These are phyloP conservation scores for Saccharomycopsis sp. DNA, from an alignment of 805 yeast genomes.

Conservation along the genomic window DNA sequence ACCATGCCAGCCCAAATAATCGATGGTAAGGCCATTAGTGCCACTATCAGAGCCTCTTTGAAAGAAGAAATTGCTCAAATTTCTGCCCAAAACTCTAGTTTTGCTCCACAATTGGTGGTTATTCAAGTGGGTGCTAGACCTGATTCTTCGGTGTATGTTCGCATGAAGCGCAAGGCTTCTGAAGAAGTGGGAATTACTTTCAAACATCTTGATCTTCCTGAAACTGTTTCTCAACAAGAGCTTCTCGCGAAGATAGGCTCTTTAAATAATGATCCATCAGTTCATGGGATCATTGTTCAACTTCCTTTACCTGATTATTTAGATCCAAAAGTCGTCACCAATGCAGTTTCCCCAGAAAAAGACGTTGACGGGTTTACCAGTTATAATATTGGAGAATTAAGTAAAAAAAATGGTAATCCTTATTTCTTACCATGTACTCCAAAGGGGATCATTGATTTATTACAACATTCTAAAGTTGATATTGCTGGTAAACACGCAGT, in stretches of 20 bases:
- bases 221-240: conserved; percentile 42
- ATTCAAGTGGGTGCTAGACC: conserved; percentile 71
- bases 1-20: conserved; percentile 12
- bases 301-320: conserved; percentile 66
- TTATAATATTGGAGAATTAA: conserved; percentile 64
- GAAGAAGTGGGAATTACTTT: conserved; percentile 58
- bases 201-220: conserved; percentile 48
- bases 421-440: conserved; percentile 76
- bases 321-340: conserved; percentile 57
- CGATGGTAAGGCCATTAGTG: conserved; percentile 17
- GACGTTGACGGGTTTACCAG: conserved; percentile 84
- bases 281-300: conserved; percentile 70
- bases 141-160: conserved; percentile 73
- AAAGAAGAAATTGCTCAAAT: conserved; percentile 29
- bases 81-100: conserved; percentile 38
- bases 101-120: conserved; percentile 57
- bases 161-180: conserved; percentile 73
- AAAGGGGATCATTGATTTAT: conserved; percentile 60
- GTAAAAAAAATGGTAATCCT: conserved; percentile 65
- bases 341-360: conserved; percentile 52
- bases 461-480: conserved; percentile 44
- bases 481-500: conserved; percentile 67
- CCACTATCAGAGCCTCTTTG: conserved; percentile 7
- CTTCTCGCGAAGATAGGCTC: conserved; percentile 41
- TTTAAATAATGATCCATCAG: conserved; percentile 47